Base-by-base conservation (phyloP, 495 filamentous ascomycete genomes). In the Evansstolkia leycettana region DNA sequence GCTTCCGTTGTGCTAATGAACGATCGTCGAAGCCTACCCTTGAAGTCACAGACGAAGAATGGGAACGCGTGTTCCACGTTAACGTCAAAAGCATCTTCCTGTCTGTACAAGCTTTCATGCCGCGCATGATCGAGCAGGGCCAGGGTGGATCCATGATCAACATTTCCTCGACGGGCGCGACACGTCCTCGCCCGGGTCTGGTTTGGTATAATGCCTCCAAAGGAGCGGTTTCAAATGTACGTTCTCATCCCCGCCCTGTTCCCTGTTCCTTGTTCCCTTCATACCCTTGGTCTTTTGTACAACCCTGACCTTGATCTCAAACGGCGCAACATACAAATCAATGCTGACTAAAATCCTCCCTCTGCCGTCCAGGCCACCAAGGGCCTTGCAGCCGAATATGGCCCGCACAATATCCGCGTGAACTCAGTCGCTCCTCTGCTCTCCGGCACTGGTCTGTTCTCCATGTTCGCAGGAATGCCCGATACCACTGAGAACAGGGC, bases 151-250 rank as follows among this genome's bases (percentile, higher is more conserved):
- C 55, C 6, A 69, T 82, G 36, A 75, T 83, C 40, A 80, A 82
- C 49, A 73, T 81, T 25, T 73, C 76, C 1, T 75, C 69, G 5
- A 77, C 77, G 18, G 77, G 75, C 3, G 72, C 73, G 7, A 68
- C 64, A 15, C 62, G 77, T 35, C 77, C 77, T 2, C 62, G 77
- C n/a, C 74, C 76, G 4, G 73, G 75, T 2, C 55, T 82, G 37
- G 75, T 79, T 8, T 80, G 75, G 75, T 82, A 82, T 45, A 82
- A 80, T 46, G 71, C 74, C 2, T 73, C 69, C 23, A 82, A 82
- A 50, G 75, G 70, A 2, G 76, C 78, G 16, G 72, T 80, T 3
- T 66, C 67, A 24, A 80, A 78, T 48, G 77, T 75, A 48, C 13
- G 59, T 34, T 17, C 13, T 16, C 7, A 8, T 15, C 12, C 4